Base-by-base conservation (phyloP, 371 early-diverging fungal genomes). In the Mucor racemosus region DNA sequence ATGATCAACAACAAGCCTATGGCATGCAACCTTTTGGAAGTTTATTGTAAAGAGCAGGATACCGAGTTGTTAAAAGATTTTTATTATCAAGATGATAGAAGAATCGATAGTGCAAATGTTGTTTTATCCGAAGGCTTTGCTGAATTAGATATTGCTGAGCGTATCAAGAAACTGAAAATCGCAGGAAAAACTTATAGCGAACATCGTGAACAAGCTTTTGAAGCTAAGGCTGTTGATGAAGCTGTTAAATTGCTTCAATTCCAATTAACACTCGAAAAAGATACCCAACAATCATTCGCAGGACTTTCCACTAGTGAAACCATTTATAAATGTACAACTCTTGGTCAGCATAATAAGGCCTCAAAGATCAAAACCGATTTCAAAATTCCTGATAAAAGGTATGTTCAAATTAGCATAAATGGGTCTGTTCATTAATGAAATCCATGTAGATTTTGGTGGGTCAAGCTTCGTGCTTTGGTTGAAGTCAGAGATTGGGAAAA, bases 81-180 rank as follows among this genome's bases (percentile, higher is more conserved):
- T 66, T 98, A 97, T 72, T 97, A 92, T 74, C 97, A 97, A 77
- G 96, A 96, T 67, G 99, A 99, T 72, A 85, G 94, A 14, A 69
- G 83, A 34, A 77, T 86, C 1, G 93, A 95, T 21, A 86, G 84
- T 15, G 97, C 95, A 13, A 89, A 90, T 54, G 72, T 92, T 35
- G 71, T 78, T 4, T 62, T 89, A 33, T 64, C 81, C 8, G 87
- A 90, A 74, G 89, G 86, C 8, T 91, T 87, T 73, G 81, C 82
- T 40, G 71, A 79, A 55, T 74, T 73, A 62, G 86, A 88, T 62
- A 66, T 83, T 33, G 59, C 71, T 6, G 85, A 85, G n/a, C 82
- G 91, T 19, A 84, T 90, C 19, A 88, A 85, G 33, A 89, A 90
- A 44, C 79, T 96, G 33, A 88, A 90, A 60, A 82, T 83, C 0